phyloP scores from a whole-genome alignment of 768 basidiomycete genomes.

The Pleurotus eryngii region DNA sequence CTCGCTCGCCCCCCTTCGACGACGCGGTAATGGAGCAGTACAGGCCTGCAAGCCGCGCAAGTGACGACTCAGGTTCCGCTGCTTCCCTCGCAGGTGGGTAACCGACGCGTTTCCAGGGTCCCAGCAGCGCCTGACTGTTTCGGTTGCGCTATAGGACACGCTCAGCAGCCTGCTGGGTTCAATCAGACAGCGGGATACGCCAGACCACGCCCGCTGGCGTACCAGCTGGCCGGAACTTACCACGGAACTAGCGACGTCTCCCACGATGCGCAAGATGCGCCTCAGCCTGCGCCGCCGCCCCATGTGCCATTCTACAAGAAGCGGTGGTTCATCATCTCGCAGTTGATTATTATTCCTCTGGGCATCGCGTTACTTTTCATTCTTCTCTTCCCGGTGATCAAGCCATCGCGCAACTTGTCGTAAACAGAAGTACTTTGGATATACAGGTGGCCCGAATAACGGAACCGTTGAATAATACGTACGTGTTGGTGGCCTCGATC shows the following conservation, averaged over 20 bases:
- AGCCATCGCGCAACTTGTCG: constrained; percentile 63
- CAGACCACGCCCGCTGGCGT: constrained; percentile 21
- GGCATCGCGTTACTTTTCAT: constrained; percentile 66
- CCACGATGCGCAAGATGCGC: constrained; percentile 14
- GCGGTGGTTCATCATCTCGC: constrained; percentile 61
- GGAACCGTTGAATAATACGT: constrained; percentile 56
- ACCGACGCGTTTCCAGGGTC: background rate
- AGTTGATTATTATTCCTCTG: constrained; percentile 45
- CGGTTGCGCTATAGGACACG: constrained; percentile 24
- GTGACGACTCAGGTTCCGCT: constrained; percentile 28
- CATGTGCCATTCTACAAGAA: constrained; percentile 53
- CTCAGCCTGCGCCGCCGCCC: constrained; percentile 14
- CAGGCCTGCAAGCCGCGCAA: constrained; percentile 31
- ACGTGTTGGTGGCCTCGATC: constrained; percentile 17
- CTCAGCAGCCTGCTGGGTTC: constrained; percentile 28
- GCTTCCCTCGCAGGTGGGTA: constrained; percentile 32
- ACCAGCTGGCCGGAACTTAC: background rate
- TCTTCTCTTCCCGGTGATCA: constrained; percentile 63
- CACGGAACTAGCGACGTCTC: background rate
- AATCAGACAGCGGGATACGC: constrained; percentile 19
- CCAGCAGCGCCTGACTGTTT: no score
- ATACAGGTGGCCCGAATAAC: constrained; percentile 51
- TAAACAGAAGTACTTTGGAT: constrained; percentile 52
- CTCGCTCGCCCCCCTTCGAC: background rate
- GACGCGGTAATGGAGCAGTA: constrained; percentile 32